phyloP scores from a whole-genome alignment of 2,329 filamentous ascomycete species.

The Paracorniculantispora psalliotae region DNA sequence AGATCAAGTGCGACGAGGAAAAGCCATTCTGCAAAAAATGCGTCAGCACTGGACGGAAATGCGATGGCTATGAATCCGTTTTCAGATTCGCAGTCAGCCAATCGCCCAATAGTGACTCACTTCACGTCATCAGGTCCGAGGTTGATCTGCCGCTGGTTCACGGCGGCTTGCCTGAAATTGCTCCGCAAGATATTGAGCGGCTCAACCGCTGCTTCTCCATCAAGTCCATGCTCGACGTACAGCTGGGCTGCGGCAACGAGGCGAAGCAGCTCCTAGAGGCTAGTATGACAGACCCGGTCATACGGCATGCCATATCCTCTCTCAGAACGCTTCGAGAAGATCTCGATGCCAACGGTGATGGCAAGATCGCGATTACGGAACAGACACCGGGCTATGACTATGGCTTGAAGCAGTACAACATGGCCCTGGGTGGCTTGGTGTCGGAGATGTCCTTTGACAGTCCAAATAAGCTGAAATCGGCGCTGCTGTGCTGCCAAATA shows the following conservation, averaged over 20 bases:
- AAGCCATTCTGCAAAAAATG: slow-evolving; percentile 32
- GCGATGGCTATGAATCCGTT: slow-evolving; percentile 38
- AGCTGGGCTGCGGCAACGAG: slow-evolving; percentile 33
- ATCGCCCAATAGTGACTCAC: slow-evolving; percentile 14
- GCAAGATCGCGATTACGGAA: slow-evolving; percentile 21
- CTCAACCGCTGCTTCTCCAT: slow-evolving; percentile 37
- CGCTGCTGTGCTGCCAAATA: slow-evolving; percentile 41
- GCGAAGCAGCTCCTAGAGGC: slow-evolving; percentile 36
- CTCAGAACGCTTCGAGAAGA: slow-evolving; percentile 35
- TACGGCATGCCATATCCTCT: slow-evolving; percentile 36
- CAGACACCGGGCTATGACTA: slow-evolving; percentile 28
- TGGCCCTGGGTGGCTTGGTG: slow-evolving; percentile 36
- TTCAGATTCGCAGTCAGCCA: slow-evolving; percentile 27
- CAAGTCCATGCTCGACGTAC: slow-evolving; percentile 36
- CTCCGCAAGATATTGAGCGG: slow-evolving; percentile 26
- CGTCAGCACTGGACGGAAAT: slow-evolving; percentile 35
- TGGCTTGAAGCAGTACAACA: slow-evolving; percentile 38
- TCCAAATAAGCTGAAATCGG: slow-evolving; percentile 29
- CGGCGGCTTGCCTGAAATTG: slow-evolving; percentile 17
- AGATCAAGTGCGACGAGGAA: slow-evolving; percentile 34
- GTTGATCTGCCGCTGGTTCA: slow-evolving; percentile 17
- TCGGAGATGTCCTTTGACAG: slow-evolving; percentile 31
- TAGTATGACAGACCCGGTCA: slow-evolving; percentile 28
- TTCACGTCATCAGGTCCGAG: neutral
- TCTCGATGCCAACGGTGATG: slow-evolving; percentile 30